Conservation (phyloP, 768 basidiomycete genomes). For the Mycena polygramma region DNA sequence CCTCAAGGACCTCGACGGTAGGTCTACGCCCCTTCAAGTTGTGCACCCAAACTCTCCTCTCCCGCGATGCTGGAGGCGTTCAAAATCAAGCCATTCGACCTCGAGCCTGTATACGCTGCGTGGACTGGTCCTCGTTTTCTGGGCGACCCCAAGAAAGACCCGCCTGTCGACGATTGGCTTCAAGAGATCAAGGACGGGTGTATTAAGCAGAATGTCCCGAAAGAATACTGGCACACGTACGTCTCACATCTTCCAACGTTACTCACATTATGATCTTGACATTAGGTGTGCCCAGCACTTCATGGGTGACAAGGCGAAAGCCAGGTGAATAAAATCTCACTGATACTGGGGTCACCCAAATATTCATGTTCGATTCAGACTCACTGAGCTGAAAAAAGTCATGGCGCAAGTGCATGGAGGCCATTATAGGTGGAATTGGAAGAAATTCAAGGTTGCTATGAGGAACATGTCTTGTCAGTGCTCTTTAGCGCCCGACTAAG, state of each 20-base stretch:
- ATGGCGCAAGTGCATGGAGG: constrained; percentile 82
- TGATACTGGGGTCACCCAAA: neutral
- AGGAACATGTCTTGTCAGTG: constrained; percentile 84
- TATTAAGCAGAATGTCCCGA: constrained; percentile 75
- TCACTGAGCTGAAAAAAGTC: constrained; percentile 80
- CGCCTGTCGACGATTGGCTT: constrained; percentile 80
- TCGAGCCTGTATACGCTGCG: constrained; percentile 72
- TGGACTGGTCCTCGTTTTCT: constrained; percentile 79
- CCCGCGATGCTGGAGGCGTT: constrained; percentile 76
- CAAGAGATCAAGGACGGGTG: constrained; percentile 81
- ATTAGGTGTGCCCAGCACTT: constrained; percentile 77
- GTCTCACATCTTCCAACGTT: neutral
- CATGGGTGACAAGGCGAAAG: constrained; percentile 78
- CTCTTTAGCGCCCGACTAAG: neutral
- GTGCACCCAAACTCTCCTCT: neutral
- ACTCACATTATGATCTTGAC: neutral
- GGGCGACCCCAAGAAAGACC: constrained; percentile 79
- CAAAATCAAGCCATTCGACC: constrained; percentile 83
- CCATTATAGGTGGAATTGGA: constrained; percentile 87
- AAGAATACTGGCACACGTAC: constrained; percentile 81
- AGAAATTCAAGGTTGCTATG: constrained; percentile 84
- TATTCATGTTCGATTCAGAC: constrained; percentile 45
- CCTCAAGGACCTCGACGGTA: neutral
- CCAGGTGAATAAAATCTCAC: constrained; percentile 51
- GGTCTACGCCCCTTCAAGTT: neutral